Percentiles rank a stretch among this genome's conserved stretches.
Conservation (phyloP, 345 rosid species). For the Chamaenerion angustifolium region DNA sequence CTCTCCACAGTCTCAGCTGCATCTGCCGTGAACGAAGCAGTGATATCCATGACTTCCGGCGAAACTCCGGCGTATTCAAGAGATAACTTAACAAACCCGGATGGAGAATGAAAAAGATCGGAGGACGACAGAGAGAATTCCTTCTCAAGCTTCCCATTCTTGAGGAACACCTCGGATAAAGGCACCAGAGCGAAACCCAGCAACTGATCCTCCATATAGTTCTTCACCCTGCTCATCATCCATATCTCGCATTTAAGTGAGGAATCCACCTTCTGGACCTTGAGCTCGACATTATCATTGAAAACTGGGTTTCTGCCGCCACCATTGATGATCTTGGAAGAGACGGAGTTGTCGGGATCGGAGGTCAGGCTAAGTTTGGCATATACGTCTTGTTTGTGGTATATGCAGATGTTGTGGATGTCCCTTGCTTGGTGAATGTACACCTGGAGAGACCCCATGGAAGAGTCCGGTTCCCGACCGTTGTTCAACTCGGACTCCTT, state of each 20-base stretch:
- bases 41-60: conserved; percentile 79
- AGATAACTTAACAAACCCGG: conserved; percentile 85
- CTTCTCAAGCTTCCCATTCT: conserved; percentile 67
- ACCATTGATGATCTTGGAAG: conserved; percentile 91
- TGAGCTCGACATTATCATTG: conserved; percentile 50
- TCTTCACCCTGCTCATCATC: conserved; percentile 98
- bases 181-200: conserved; percentile 89
- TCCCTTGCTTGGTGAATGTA: conserved; percentile 91
- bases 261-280: conserved; percentile 50
- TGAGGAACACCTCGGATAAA: conserved; percentile 61
- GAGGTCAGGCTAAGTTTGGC: conserved; percentile 86
- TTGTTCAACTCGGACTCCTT: conserved; percentile 26
- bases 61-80: conserved; percentile 66
- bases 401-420: conserved; percentile 96
- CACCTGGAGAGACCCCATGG: conserved; percentile 60
- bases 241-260: conserved; percentile 87
- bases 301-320: conserved; percentile 98
- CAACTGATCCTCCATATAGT: conserved; percentile 93
- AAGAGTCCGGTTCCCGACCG: conserved; percentile 7
- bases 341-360: conserved; percentile 66
- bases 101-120: conserved; percentile 88
- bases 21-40: conserved; percentile 33
- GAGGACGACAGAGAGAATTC: conserved; percentile 95
- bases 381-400: conserved; percentile 99
- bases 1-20: conserved; percentile 32